These are phyloP conservation scores for Penicillium sp. DNA, from an alignment of 2,329 filamentous ascomycete genomes.

Conservation along the genomic window DNA sequence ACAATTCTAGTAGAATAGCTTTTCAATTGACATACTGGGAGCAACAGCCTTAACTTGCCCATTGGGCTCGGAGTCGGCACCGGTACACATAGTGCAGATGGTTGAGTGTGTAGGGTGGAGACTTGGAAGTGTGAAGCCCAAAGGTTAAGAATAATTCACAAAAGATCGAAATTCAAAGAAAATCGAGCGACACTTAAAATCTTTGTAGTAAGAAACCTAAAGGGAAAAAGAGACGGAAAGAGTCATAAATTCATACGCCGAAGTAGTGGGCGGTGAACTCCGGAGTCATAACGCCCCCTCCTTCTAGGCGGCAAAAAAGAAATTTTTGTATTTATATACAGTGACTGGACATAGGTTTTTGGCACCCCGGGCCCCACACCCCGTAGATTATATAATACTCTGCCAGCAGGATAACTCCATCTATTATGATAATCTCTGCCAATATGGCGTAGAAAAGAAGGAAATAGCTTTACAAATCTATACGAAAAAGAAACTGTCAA, in stretches of 20 bases:
- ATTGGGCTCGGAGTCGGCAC: constrained; percentile 47
- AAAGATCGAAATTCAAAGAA: background rate
- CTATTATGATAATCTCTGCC: no score
- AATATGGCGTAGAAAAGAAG: no score
- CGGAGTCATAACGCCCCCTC: constrained; percentile 18
- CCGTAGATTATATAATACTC: no score
- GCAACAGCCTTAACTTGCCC: constrained; percentile 37
- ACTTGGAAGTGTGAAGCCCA: constrained; percentile 4
- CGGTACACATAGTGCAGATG: constrained; percentile 38
- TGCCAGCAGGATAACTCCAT: no score
- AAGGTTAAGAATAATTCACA: background rate
- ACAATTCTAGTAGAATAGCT: background rate
- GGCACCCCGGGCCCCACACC: no score
- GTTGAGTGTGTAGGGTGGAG: constrained; percentile 8
- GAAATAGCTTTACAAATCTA: no score
- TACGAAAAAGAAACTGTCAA: no score
- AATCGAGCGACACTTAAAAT: constrained; percentile 27
- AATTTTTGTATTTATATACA: constrained; percentile 10
- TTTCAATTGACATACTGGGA: constrained; percentile 11
- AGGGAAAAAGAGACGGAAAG: constrained; percentile 25
- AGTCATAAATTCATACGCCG: constrained; percentile 31
- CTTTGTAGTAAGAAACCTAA: constrained; percentile 2
- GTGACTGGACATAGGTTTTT: no score
- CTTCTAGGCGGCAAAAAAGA: constrained; percentile 31
- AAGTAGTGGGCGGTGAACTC: constrained; percentile 33